phyloP scores from a whole-genome alignment of 129 eudicot species.

The Chrysanthemum lavandulifolium region DNA sequence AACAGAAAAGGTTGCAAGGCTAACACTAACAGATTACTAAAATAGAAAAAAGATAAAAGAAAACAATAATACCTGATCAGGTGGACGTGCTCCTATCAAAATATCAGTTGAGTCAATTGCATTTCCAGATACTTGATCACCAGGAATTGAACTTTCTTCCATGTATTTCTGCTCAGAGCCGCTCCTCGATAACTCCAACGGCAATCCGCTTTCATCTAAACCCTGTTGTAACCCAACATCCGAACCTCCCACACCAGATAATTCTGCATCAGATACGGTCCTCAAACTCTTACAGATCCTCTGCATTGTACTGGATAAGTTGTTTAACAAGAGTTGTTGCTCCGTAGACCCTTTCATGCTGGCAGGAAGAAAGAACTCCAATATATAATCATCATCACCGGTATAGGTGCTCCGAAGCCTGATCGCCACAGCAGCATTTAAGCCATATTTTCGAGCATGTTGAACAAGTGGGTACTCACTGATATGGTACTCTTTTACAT shows the following conservation, averaged over 20 bases:
- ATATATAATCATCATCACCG: slow-evolving; percentile 71
- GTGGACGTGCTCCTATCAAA: slow-evolving; percentile 32
- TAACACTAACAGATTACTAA: not conserved
- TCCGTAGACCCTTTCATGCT: slow-evolving; percentile 53
- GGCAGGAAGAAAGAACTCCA: slow-evolving; percentile 87
- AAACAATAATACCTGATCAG: slow-evolving; percentile 50
- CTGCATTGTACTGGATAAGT: slow-evolving; percentile 70
- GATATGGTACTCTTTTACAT: slow-evolving; percentile 65
- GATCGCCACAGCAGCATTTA: slow-evolving; percentile 79
- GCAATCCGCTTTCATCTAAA: slow-evolving; percentile 25
- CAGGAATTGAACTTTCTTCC: slow-evolving; percentile 24
- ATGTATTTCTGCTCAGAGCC: slow-evolving; percentile 29
- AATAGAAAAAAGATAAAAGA: not conserved
- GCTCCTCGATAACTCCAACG: slow-evolving; percentile 30
- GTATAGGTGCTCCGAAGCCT: slow-evolving; percentile 79
- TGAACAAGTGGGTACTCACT: slow-evolving; percentile 81
- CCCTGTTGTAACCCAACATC: slow-evolving; percentile 22
- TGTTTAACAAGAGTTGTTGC: slow-evolving; percentile 65
- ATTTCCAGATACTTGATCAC: slow-evolving; percentile 30
- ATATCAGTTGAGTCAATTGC: slow-evolving; percentile 25
- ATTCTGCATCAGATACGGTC: slow-evolving; percentile 64
- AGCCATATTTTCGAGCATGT: slow-evolving; percentile 75
- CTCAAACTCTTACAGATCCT: slow-evolving; percentile 66
- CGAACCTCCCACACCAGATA: slow-evolving; percentile 34
- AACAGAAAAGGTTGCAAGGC: slow-evolving; percentile 15